Evolutionary conservation across 1,139 yeast genomes (phyloP), one percentile per base, ranked within the genome.

Genomic region (Candida sp.): DNA sequence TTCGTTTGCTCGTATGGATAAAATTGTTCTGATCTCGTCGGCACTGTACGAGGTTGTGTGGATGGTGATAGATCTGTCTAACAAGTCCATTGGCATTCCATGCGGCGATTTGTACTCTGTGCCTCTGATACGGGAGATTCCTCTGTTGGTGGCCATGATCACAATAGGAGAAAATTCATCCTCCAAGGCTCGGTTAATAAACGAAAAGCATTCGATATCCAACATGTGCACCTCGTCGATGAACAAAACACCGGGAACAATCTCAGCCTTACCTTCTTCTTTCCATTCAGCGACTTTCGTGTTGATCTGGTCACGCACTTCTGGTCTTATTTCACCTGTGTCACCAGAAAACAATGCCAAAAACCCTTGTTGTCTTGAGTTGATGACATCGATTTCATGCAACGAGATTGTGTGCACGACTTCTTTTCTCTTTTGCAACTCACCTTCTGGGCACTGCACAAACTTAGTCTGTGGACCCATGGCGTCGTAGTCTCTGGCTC

Each of bases 191-290:
- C 99, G 83, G 76, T 96, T 96, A 65, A 96, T 85, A 69, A 90
- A 96, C 27, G 99, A 89, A 66, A 94, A 96, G 68, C 98, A 88
- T 72, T 96, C 99, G 63, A 96, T 90, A 69, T 96, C 99, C 59
- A 96, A 84, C 98, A 96, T 96, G 73, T 96, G 99, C 49, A 93
- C 98, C 73, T 96, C 99, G 72, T 96, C 99, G 63, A 96, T 91
- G 71, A 96, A 96, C 62, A 96, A 78, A 9, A 96, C 99, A 59
- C 99, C 99, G n/a, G 99, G 98, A 47, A 92, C 89, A 58, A 96
- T 93, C 63, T 93, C 98, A 9, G 99, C 99, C 70, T 94, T 96
- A 53, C 99, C 99, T 78, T 96, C 99, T 77, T 96, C 99, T 66
- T 90, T 91, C 99, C 99, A 96, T 73, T 96, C 99, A 31, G 96